Evolutionary conservation across 176 grass and related monocot genomes (phyloP).

Genomic region (Oropetium thomaeum): DNA sequence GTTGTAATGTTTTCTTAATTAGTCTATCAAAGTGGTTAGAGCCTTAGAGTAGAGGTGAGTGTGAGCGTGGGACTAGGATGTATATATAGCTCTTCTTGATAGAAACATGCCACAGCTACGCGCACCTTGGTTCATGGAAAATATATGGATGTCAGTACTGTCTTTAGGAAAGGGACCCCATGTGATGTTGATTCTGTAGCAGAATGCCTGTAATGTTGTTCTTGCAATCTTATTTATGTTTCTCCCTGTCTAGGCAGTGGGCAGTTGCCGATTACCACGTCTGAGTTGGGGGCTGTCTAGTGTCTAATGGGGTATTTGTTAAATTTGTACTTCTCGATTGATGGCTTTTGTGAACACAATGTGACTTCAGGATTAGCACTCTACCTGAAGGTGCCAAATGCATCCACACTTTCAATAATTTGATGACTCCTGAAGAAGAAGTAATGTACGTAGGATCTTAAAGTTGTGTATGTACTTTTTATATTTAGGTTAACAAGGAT

Average conservation of each 20-base stretch:
- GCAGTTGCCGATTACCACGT: neutral
- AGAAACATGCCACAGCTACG: slow-evolving; percentile 1
- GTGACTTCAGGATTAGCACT: neutral
- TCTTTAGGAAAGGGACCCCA: neutral
- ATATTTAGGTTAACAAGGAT: slow-evolving; percentile 72
- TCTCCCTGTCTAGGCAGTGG: neutral
- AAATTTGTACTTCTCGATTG: neutral
- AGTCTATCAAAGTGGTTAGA: slow-evolving; percentile 9
- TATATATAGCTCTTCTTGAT: neutral
- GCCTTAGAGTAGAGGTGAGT: no score
- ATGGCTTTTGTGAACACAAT: slow-evolving; percentile 4
- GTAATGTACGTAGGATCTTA: neutral
- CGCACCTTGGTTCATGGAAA: neutral
- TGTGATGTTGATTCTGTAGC: neutral
- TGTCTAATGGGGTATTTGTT: neutral
- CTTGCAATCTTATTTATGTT: neutral
- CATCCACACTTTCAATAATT: neutral
- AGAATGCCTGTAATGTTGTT: neutral
- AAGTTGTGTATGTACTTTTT: neutral
- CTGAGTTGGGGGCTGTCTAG: neutral
- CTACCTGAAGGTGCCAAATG: slow-evolving; percentile 5
- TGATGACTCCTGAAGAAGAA: neutral
- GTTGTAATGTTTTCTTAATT: neutral
- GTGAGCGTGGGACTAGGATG: neutral
- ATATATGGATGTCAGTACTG: neutral